phyloP scores from a whole-genome alignment of 78 protist species.

The Tieghemostelium lacteum region DNA sequence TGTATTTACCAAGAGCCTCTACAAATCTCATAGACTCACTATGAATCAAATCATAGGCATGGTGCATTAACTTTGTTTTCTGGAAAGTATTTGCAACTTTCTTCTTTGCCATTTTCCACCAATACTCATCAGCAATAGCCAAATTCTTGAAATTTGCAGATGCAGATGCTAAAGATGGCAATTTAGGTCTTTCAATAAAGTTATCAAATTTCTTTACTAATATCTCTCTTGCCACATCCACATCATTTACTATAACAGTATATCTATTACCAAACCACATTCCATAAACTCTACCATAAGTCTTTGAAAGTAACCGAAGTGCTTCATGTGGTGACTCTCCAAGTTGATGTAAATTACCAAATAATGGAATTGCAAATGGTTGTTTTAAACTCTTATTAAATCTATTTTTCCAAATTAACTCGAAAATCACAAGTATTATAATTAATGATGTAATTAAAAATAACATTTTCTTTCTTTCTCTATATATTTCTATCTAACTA shows the following conservation, averaged over 20 bases:
- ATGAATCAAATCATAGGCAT: too few relatives aligned
- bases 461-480: too few relatives aligned
- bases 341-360: conserved; percentile 25
- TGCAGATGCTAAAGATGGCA: background rate
- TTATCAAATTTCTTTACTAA: too few relatives aligned
- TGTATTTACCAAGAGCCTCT: background rate
- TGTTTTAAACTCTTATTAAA: too few relatives aligned
- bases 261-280: background rate
- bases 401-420: too few relatives aligned
- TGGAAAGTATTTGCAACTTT: too few relatives aligned
- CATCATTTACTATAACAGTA: background rate
- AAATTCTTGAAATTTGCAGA: background rate
- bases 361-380: conserved; percentile 14
- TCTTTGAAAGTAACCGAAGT: background rate
- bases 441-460: too few relatives aligned
- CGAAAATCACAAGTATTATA: too few relatives aligned
- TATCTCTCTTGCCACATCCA: background rate
- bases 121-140: background rate
- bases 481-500: too few relatives aligned
- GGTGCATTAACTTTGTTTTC: too few relatives aligned
- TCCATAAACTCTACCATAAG: background rate
- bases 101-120: background rate
- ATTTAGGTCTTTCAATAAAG: background rate
- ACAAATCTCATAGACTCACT: background rate
- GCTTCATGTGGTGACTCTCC: conserved; percentile 1